A percentile compares a stretch with the other conserved stretches of the same genome.
Evolutionary conservation across 495 filamentous ascomycete species (phyloP).

Genomic region (Aspergillus cavernicola): DNA sequence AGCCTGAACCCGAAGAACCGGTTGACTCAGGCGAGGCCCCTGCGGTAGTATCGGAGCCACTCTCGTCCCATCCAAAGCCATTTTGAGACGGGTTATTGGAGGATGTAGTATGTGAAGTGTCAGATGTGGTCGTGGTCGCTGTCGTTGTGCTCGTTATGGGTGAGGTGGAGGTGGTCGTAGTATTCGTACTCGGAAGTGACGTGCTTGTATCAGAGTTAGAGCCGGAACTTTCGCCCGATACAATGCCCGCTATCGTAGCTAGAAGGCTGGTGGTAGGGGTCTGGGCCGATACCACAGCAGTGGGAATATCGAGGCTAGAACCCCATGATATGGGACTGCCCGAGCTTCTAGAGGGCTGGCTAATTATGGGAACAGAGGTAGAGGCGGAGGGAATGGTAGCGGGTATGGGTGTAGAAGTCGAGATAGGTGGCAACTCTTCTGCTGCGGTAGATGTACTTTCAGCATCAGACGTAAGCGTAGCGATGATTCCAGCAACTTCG

Average conservation of each 20-base stretch:
- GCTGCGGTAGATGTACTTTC: constrained; percentile 4
- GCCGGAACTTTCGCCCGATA: neutral
- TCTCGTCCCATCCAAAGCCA: neutral
- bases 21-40: constrained; percentile 9
- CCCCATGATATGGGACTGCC: neutral
- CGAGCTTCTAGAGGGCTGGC: neutral
- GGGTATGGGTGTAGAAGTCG: neutral
- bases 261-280: neutral
- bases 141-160: neutral
- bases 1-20: neutral
- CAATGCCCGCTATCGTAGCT: neutral
- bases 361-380: neutral
- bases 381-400: neutral
- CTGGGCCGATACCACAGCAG: neutral
- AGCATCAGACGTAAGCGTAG: constrained; percentile 4
- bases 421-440: neutral
- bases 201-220: constrained; percentile 1
- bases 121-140: constrained; percentile 2
- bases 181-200: constrained; percentile 1
- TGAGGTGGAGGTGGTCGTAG: neutral
- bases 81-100: neutral
- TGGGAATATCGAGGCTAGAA: constrained; percentile 1
- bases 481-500: neutral
- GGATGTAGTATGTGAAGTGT: constrained; percentile 1
- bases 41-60: neutral